Base-by-base conservation (phyloP, 1,284 basidiomycete genomes). In the Malassezia vespertilionis region DNA sequence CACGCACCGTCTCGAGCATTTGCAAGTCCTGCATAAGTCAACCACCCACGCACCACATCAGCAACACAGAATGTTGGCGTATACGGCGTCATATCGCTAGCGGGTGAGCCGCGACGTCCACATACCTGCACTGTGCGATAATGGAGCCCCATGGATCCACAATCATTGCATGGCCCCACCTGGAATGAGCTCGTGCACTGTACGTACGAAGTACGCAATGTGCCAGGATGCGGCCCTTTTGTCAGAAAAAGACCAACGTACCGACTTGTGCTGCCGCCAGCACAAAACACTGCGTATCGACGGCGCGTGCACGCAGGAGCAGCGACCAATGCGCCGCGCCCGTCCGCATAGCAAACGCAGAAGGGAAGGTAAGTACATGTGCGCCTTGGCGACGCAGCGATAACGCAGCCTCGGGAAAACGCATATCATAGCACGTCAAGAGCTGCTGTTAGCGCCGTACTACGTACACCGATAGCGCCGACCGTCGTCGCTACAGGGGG, bases 371-470 rank as follows among this genome's bases (percentile, higher is more conserved):
- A 12, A 78, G 52, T n/a, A 76, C 52, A 5, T 76, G 61, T 0
- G 75, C 75, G 0, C 76, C 76, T 24, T 66, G 58, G 11, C 72
- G 46, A 0, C 74, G 65, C 7, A 77, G 57, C 2, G 72, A 61
- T 5, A 74, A 58, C 1, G 73, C 71, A 0, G 72, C 66, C 54
- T 77, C 76, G 1, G 76, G 75, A 46, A 76, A 76, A 1, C 76
- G 67, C 17, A 77, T 57, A 53, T 78, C 76, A 61, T 76, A 78
- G 65, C 76, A 78, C 5, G 76, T 77, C 48, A 75, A 63, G n/a
- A 76, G 54, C 8, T 74, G 72, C 28, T 56, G 22, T 31, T 4
- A 45, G 30, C 26, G 18, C n/a, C 14, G 31, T 14, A 20, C 11
- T n/a, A 52, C 48, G 21, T 33, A 53, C 40, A 1, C 51, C 56